Evolutionary conservation across 352 stramenopile species (phyloP).

Genomic region (Blastocystis sp.): DNA sequence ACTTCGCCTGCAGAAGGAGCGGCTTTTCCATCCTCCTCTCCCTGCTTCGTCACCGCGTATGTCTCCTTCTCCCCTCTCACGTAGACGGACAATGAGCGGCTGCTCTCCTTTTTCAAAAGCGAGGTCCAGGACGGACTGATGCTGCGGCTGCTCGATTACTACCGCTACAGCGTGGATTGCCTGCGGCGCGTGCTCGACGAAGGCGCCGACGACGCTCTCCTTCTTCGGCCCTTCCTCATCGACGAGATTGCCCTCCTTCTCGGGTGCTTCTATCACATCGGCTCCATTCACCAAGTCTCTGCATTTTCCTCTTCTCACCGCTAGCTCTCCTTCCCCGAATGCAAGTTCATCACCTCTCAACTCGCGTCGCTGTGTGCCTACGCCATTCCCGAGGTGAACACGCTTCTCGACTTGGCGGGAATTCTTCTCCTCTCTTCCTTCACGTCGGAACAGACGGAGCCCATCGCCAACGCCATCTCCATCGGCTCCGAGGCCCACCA

Average conservation of each 20-base stretch:
- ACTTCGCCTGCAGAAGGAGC: neutral
- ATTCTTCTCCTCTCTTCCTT: neutral
- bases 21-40: neutral
- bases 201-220: neutral
- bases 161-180: neutral
- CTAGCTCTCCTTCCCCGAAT: neutral
- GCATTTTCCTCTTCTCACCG: neutral
- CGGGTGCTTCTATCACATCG: neutral
- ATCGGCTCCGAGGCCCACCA: neutral
- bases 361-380: neutral
- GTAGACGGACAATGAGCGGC: neutral
- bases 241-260: neutral
- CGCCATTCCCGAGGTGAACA: neutral
- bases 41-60: neutral
- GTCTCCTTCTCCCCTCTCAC: neutral
- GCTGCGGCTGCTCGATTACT: neutral
- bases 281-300: neutral
- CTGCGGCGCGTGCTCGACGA: neutral
- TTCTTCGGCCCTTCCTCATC: neutral
- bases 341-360: neutral
- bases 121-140: neutral
- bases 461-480: neutral
- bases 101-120: neutral
- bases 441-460: neutral
- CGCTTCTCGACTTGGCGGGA: neutral